phyloP scores from a whole-genome alignment of 2,329 filamentous ascomycete species.

The Talaromyces sp. region DNA sequence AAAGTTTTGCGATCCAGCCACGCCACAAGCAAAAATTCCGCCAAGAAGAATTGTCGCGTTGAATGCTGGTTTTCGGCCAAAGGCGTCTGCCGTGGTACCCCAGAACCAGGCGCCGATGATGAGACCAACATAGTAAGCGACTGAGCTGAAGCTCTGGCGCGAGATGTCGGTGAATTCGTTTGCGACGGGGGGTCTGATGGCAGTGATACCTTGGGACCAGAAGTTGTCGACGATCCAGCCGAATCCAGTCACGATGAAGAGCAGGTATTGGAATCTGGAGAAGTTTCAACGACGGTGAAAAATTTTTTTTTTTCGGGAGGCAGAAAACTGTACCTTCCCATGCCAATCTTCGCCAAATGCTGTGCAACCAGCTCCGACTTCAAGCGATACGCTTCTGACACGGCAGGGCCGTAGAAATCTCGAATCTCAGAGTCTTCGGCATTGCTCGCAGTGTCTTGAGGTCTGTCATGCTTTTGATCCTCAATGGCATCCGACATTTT shows the following conservation, averaged over 20 bases:
- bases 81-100: constrained; percentile 37
- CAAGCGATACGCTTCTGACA: constrained; percentile 25
- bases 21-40: constrained; percentile 24
- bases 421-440: constrained; percentile 24
- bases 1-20: constrained; percentile 21
- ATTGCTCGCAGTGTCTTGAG: constrained; percentile 4
- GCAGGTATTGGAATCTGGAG: constrained; percentile 47
- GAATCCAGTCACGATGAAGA: constrained; percentile 62
- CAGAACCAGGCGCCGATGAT: constrained; percentile 44
- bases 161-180: constrained; percentile 20
- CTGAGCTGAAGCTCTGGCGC: constrained; percentile 26
- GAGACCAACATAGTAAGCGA: constrained; percentile 35
- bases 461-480: background rate
- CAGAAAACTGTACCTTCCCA: constrained; percentile 21
- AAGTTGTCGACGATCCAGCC: constrained; percentile 63
- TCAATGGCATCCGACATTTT: background rate
- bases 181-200: constrained; percentile 22
- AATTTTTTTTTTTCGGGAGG: background rate
- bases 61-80: constrained; percentile 42
- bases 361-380: constrained; percentile 24
- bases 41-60: constrained; percentile 41
- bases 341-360: constrained; percentile 23
- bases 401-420: constrained; percentile 34
- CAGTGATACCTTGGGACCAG: constrained; percentile 23
- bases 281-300: background rate